Evolutionary conservation across 2,329 filamentous ascomycete genomes (phyloP), one percentile per base, ranked within the genome.

Genomic region (Aspergillus sclerotialis): DNA sequence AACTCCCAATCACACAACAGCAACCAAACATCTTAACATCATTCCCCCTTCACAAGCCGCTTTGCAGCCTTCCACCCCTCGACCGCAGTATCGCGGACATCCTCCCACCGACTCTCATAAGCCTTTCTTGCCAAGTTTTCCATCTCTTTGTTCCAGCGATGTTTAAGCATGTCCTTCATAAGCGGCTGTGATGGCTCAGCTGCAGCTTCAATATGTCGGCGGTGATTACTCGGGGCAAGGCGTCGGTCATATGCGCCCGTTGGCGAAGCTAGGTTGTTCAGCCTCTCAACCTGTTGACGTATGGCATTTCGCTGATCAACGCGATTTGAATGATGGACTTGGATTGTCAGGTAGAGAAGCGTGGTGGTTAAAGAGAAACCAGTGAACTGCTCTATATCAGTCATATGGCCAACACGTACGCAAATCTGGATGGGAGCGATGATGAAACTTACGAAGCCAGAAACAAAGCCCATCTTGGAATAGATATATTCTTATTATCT

Each of bases 71-170:
- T 78, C 45, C 78, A 61, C 2, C 64, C 68, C 43, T 81, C 75
- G 35, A 34, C 44, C 3, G 52, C 53, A 9, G 51, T 50, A 33
- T 55, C 46, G 33, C 78, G 71, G 35, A 80, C 70, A 33, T 70
- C 70, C 31, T 68, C 63, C 81, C 80, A 86, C 56, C 83, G 75
- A 40, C 73, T 78, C 21, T 63, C 70, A 61, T 87, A 77, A 37
- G 77, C 73, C 71, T 76, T 81, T 38, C 69, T 70, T 36, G 83
- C 80, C 33, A 80, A 71, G 40, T 70, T 69, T 56, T 82, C 74
- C 23, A 90, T 61, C 60, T 90, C 84, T 32, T 72, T 61, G 58
- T 92, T 90, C 84, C 84, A 90, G 40, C 76, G 69, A 51, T 84
- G 80, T 67, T 90, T 90, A 49, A 80, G 70, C 23, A 76, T 67